Percentiles rank a stretch among this genome's conserved stretches.
Conservation (phyloP, 164 flowering plant species). For the Protea cynaroides region DNA sequence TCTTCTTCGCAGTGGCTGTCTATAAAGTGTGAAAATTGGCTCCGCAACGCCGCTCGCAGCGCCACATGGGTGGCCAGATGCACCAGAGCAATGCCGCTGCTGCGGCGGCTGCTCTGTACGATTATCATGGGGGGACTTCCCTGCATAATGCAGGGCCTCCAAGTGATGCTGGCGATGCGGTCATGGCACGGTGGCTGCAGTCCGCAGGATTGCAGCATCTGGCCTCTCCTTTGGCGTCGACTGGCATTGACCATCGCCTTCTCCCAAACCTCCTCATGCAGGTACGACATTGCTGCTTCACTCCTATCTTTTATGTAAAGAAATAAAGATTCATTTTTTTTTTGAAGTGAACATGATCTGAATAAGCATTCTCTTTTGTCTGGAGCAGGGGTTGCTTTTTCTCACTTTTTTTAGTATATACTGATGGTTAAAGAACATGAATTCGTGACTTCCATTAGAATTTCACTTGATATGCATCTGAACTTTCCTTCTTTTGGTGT, state of each 20-base stretch:
- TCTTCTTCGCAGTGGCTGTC: constrained; percentile 13
- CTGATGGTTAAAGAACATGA: too few species aligned
- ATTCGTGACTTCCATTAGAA: too few species aligned
- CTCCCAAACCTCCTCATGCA: constrained; percentile 89
- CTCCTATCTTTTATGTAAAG: neutral
- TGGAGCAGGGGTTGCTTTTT: too few species aligned
- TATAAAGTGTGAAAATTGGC: constrained; percentile 75
- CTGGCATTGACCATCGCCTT: constrained; percentile 69
- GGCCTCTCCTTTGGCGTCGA: constrained; percentile 88
- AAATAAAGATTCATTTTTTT: too few species aligned
- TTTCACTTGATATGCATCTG: too few species aligned
- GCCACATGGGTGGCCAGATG: constrained; percentile 99
- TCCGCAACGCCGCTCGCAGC: constrained; percentile 89
- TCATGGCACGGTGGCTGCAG: constrained; percentile 98
- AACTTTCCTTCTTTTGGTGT: too few species aligned
- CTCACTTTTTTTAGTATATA: too few species aligned
- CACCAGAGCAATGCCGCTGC: constrained; percentile 78
- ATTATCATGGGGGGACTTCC: constrained; percentile 55
- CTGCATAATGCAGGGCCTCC: constrained; percentile 47
- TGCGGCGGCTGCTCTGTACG: constrained; percentile 80
- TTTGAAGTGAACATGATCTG: too few species aligned
- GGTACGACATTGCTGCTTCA: constrained; percentile 29
- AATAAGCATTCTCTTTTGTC: too few species aligned
- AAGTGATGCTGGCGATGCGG: constrained; percentile 89
- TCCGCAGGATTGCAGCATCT: constrained; percentile 99